Conservation (phyloP, 495 filamentous ascomycete genomes). For the Trichoderma virens region DNA sequence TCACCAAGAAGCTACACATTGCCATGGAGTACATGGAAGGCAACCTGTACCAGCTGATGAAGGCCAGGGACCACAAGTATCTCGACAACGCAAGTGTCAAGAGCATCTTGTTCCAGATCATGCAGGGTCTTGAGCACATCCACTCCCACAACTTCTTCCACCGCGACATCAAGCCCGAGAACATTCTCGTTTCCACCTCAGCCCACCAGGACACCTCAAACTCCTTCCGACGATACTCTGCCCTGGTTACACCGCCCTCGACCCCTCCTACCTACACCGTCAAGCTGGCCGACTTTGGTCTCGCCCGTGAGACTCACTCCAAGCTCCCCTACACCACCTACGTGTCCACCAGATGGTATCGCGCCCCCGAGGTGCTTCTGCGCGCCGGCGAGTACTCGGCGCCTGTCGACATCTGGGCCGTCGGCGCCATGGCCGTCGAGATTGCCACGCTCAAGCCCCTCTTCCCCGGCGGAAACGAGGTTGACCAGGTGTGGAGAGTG, state of each 20-base stretch:
- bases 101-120: slow-evolving; percentile 94
- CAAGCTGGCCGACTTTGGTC: slow-evolving; percentile 98
- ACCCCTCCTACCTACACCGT: slow-evolving; percentile 91
- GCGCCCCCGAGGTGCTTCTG: slow-evolving; percentile 90
- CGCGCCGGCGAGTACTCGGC: slow-evolving; percentile 96
- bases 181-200: slow-evolving; percentile 94
- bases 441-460: slow-evolving; percentile 95
- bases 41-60: slow-evolving; percentile 98
- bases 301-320: slow-evolving; percentile 95
- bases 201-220: slow-evolving; percentile 67
- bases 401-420: slow-evolving; percentile 96
- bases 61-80: slow-evolving; percentile 88
- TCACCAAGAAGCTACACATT: slow-evolving; percentile 93
- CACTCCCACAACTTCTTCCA: slow-evolving; percentile 98
- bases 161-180: slow-evolving; percentile 98
- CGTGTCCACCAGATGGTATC: slow-evolving; percentile 97
- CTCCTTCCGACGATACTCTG: slow-evolving; percentile 84
- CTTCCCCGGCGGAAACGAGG: slow-evolving; percentile 96
- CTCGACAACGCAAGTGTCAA: slow-evolving; percentile 90
- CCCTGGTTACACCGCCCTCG: slow-evolving; percentile 86
- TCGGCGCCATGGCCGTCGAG: slow-evolving; percentile 99
- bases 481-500: slow-evolving; percentile 98
- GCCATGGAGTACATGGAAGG: slow-evolving; percentile 99
- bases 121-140: slow-evolving; percentile 93
- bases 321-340: slow-evolving; percentile 97